These are phyloP conservation scores for Plasmodium inui DNA, from an alignment of 169 alveolate genomes.

Conservation along the genomic window DNA sequence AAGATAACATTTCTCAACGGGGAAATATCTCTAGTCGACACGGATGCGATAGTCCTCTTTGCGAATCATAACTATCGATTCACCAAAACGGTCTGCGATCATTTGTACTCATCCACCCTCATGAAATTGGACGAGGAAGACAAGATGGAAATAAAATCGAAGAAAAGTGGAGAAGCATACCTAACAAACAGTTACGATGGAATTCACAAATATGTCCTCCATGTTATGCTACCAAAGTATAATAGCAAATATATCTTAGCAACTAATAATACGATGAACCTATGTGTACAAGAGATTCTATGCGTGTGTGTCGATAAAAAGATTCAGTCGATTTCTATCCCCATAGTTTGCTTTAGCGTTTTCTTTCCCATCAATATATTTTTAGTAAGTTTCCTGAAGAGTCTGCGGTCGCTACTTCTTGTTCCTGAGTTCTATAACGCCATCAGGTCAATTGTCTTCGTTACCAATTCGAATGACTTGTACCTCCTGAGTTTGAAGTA, in stretches of 20 bases:
- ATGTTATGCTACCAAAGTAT: constrained; percentile 54
- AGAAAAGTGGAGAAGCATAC: constrained; percentile 58
- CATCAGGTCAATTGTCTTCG: constrained; percentile 2
- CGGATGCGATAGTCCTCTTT: constrained; percentile 35
- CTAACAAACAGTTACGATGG: constrained; percentile 48
- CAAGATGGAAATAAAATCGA: constrained; percentile 8
- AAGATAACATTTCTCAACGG: constrained; percentile 33
- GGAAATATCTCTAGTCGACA: constrained; percentile 9
- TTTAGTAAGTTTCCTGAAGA: constrained; percentile 19
- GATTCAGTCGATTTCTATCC: constrained; percentile 38
- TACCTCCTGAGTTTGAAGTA: constrained; percentile 27
- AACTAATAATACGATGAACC: constrained; percentile 56
- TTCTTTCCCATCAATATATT: constrained; percentile 56
- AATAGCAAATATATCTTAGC: constrained; percentile 56
- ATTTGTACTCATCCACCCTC: constrained; percentile 34
- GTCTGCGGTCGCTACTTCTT: constrained; percentile 31
- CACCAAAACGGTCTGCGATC: constrained; percentile 22
- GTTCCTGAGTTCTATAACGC: constrained; percentile 46
- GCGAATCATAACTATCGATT: constrained; percentile 42
- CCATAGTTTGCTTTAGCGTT: constrained; percentile 23
- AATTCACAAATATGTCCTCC: constrained; percentile 49
- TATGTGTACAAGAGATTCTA: constrained; percentile 48
- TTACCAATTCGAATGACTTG: constrained; percentile 43
- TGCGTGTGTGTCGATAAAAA: constrained; percentile 36
- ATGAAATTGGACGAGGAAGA: constrained; percentile 72